Evolutionary conservation across 2,329 filamentous ascomycete genomes (phyloP), one percentile per base, ranked within the genome.

Genomic region (Pseudogymnoascus destructans): DNA sequence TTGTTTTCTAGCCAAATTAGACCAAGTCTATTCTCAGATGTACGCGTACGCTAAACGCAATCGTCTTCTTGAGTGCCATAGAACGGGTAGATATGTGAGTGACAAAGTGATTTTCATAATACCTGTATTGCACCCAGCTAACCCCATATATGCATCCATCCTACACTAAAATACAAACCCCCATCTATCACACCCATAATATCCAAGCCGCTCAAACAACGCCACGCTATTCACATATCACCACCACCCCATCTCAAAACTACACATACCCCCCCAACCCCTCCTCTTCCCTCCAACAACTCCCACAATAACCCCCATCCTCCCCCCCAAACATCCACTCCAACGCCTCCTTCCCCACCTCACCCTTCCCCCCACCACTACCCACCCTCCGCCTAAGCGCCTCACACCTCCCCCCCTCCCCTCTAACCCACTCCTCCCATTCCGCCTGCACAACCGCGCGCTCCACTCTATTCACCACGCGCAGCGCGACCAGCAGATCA

Each of bases 371-470:
- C 0, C 36, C 36, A 3, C 7, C 7, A n/a, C 7, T 4, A 25
- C 60, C 63, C 66, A 58, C 62, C 63, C 61, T 69, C 66, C 57
- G 66, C 63, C 57, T 59, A 59, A 46, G 64, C 61, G 21, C 66
- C 64, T 81, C 81, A 70, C 93, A 98, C 55, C 87, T 80, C 32
- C 77, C 72, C 63, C 83, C 85, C 73, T 98, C 93, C 64, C 88
- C 85, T 2, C 80, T 72, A 27, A 97, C 78, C 91, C 92, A 98
- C 63, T 88, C 87, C 73, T 95, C 91, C 85, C 90, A 98, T 70
- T 96, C 92, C 0, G 86, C 86, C 66, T 83, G 80, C 58, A 97
- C 72, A 70, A 95, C 85, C 70, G 96, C 90, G 60, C 80, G 79
- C 75, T 97, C 93, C 25, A 97, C 83, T 59, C 80, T 85, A 71